These are phyloP conservation scores for Saturnispora saitoi DNA, from an alignment of 805 yeast genomes.

Conservation along the genomic window DNA sequence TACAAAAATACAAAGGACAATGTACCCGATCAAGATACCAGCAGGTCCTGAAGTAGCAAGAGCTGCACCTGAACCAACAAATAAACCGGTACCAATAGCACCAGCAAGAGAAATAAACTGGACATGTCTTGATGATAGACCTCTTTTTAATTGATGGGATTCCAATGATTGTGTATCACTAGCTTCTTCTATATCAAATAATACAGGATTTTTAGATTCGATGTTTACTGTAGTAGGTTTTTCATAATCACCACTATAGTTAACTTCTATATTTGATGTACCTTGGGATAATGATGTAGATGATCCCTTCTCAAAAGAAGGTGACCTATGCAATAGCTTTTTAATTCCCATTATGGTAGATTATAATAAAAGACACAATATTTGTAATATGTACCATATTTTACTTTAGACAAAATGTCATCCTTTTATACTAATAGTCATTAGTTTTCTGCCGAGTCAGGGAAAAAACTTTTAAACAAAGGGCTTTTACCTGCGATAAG, in stretches of 20 bases:
- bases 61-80: conserved; percentile 41
- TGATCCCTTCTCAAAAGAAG: neutral
- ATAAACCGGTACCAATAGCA: conserved; percentile 59
- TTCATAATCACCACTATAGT: neutral
- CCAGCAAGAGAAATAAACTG: conserved; percentile 69
- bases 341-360: neutral
- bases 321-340: neutral
- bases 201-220: neutral
- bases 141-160: conserved; percentile 22
- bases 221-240: neutral
- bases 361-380: too few relatives aligned
- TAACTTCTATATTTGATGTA: neutral
- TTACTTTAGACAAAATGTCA: too few relatives aligned
- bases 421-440: too few relatives aligned
- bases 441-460: too few relatives aligned
- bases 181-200: neutral
- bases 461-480: too few relatives aligned
- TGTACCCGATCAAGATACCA: conserved; percentile 50
- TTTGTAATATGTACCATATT: too few relatives aligned
- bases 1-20: conserved; percentile 53
- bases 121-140: conserved; percentile 39
- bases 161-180: neutral
- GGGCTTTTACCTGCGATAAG: too few relatives aligned
- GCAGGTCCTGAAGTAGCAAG: conserved; percentile 29
- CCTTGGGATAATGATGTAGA: neutral